phyloP scores from a whole-genome alignment of 257 asterid genomes.

The Parsonsia alboflavescens region DNA sequence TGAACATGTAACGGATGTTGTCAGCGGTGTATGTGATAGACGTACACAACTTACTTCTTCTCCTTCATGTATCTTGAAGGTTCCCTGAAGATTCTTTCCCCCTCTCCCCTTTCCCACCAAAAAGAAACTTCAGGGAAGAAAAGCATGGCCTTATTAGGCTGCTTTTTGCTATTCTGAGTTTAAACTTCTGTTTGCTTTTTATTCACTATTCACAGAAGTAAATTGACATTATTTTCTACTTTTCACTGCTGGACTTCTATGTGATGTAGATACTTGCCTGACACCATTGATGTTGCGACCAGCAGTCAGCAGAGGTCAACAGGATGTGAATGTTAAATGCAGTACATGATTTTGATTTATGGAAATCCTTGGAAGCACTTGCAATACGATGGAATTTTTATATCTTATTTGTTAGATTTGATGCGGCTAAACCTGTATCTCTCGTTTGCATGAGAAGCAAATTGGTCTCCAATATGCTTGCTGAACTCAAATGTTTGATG shows the following conservation, averaged over 20 bases:
- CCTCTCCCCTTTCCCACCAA: too few species aligned
- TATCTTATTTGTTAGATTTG: slow-evolving; percentile 10
- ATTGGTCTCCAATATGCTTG: slow-evolving; percentile 18
- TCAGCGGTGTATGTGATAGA: background rate
- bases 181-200: background rate
- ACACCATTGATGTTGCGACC: slow-evolving; percentile 78
- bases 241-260: slow-evolving; percentile 8
- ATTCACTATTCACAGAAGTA: background rate
- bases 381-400: slow-evolving; percentile 6
- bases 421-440: slow-evolving; percentile 27
- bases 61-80: too few species aligned
- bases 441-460: slow-evolving; percentile 15
- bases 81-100: too few species aligned
- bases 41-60: background rate
- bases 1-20: too few species aligned
- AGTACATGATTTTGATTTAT: background rate
- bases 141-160: background rate
- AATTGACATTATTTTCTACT: background rate
- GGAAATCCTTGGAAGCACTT: background rate
- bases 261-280: slow-evolving; percentile 74
- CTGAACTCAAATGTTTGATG: slow-evolving; percentile 5
- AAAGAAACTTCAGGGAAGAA: background rate
- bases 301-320: slow-evolving; percentile 64
- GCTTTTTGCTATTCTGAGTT: background rate
- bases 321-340: slow-evolving; percentile 66